These are phyloP conservation scores for Tilletia caries DNA, from an alignment of 1,284 basidiomycete genomes.

Conservation along the genomic window DNA sequence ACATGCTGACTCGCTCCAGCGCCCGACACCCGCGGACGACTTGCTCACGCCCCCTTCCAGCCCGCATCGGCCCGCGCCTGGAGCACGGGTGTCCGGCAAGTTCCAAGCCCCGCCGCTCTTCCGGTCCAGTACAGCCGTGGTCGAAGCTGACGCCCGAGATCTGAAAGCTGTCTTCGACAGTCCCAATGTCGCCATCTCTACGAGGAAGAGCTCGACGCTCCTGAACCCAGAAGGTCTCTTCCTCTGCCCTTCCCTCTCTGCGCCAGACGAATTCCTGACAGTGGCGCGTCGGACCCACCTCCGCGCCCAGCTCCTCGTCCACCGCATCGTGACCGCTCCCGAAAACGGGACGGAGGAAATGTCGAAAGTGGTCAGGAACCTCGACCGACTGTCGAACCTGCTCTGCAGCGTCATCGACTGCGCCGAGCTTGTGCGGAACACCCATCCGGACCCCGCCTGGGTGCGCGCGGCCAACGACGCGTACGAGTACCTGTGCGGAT, in stretches of 20 bases:
- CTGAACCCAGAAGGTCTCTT: conserved; percentile 3
- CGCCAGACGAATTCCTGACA: conserved; percentile 24
- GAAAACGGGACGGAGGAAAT: conserved; percentile 30
- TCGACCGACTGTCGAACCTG: conserved; percentile 90
- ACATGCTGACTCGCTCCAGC: background rate
- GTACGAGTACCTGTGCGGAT: conserved; percentile 88
- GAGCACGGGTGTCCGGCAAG: conserved; percentile 2
- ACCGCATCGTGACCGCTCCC: conserved; percentile 41
- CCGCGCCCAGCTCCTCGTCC: conserved; percentile 48
- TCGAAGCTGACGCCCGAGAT: conserved; percentile 5
- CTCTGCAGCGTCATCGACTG: conserved; percentile 95
- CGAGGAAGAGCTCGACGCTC: background rate
- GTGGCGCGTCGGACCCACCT: conserved; percentile 44
- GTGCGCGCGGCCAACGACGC: conserved; percentile 76
- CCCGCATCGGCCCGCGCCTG: background rate
- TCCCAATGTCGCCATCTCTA: background rate
- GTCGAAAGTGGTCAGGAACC: conserved; percentile 38
- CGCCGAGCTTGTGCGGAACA: conserved; percentile 86
- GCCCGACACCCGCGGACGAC: background rate
- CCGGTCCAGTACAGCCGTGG: background rate
- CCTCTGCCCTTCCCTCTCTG: background rate
- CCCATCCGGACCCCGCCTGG: conserved; percentile 83
- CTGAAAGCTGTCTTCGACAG: conserved; percentile 5
- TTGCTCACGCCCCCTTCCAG: background rate
- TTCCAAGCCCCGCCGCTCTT: conserved; percentile 4